Evolutionary conservation across 805 yeast genomes (phyloP), one percentile per base, ranked within the genome.

Genomic region (Pichia insulana): DNA sequence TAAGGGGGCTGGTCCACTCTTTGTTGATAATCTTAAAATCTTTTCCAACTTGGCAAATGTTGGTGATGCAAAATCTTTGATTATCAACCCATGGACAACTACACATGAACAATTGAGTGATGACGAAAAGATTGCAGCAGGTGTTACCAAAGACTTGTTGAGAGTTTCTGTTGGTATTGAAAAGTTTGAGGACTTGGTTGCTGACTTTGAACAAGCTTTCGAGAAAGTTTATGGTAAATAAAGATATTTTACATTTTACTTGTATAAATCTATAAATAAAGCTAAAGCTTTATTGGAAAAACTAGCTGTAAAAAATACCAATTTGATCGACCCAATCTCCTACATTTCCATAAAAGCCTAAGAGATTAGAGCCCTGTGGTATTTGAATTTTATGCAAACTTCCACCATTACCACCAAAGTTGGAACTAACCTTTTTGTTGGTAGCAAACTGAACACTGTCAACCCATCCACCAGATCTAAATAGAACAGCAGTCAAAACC

Each of bases 41-140:
- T 94, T 95, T 43, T 82, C 95, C 27, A 85, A 88, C 69, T 77
- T 92, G 60, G 97, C 98, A 39, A 90, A 90, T 57, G 97, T 90
- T 45, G 98, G 98, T 60, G 98, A 90, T 59, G 80, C 90, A 39
- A 92, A 90, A 70, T 86, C 97, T 36, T 74, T 90, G 60, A 95
- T 90, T 45, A 90, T 90, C 63, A 89, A 96, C 42, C 98, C 98
- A 51, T 89, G 82, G 73, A 87, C 76, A 66, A 92, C 97, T 33
- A 90, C 97, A 20, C 98, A 90, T 66, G 89, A 87, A 62, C 97
- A 92, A 69, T 74, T 90, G 58, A 64, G 69, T 34, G 87, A 84
- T 36, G 83, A 79, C 50, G 97, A 87, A 69, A 86, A 85, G 67
- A 43, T 66, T 34, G 78, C 82, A 12, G 72, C 94, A 39, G 97